Percentiles rank a stretch among this genome's conserved stretches.
These are phyloP conservation scores for Penicillium bialowiezense DNA, from an alignment of 495 filamentous ascomycete genomes.

Conservation along the genomic window DNA sequence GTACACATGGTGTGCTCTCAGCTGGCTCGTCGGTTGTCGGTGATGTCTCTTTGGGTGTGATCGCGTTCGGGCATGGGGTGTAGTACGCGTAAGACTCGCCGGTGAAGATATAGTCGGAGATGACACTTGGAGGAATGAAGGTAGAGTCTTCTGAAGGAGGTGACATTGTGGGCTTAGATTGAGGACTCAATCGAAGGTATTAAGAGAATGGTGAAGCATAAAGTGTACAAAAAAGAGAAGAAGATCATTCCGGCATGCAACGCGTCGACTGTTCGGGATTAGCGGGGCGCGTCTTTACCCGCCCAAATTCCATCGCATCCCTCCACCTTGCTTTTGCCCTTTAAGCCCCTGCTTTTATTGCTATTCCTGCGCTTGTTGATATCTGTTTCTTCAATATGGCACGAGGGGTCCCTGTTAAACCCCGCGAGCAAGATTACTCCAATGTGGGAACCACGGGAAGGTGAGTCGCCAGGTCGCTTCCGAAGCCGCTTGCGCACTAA, in stretches of 20 bases:
- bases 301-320: constrained; percentile 35
- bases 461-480: constrained; percentile 35
- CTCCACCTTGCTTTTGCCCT: constrained; percentile 13
- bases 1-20: constrained; percentile 53
- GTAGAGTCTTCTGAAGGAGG: constrained; percentile 19
- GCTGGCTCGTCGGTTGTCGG: constrained; percentile 8
- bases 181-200: too few species aligned
- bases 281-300: constrained; percentile 35
- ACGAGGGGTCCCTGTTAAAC: constrained; percentile 40
- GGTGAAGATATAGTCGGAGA: constrained; percentile 54
- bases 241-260: constrained; percentile 14
- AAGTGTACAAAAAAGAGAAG: background rate
- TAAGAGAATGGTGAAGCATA: background rate
- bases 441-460: constrained; percentile 63
- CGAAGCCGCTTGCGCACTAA: constrained; percentile 3
- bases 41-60: constrained; percentile 37
- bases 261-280: constrained; percentile 44
- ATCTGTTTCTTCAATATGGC: constrained; percentile 34
- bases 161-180: background rate
- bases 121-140: constrained; percentile 80
- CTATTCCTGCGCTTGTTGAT: background rate
- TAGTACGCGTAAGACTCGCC: constrained; percentile 84
- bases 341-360: background rate
- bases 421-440: constrained; percentile 59
- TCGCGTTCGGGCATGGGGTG: constrained; percentile 61